Evolutionary conservation across 2,329 filamentous ascomycete genomes (phyloP), one percentile per base, ranked within the genome.

Genomic region (Teratosphaeriaceae sp.): DNA sequence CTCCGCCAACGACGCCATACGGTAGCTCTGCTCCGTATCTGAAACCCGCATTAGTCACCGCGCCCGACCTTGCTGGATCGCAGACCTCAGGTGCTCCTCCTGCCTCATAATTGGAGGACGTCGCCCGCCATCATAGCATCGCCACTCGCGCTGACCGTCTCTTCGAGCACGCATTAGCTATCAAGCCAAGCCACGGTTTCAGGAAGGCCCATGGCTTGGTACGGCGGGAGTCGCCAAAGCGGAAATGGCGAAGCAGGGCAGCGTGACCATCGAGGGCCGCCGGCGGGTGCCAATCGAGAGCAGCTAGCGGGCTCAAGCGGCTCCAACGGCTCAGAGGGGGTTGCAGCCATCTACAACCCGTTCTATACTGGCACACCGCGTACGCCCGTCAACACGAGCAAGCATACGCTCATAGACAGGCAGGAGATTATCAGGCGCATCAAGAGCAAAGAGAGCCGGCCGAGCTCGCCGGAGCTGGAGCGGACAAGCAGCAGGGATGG

Each of bases 361-460:
- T 65, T 59, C 48, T 63, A 61, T 46, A 62, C 62, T 18, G 57
- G 61, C 19, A 48, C 56, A 21, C 55, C 56, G 6, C 49, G 56
- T 4, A 61, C 59, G 22, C 59, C 58, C 15, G 54, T 45, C 26
- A 54, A 56, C 27, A 49, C 43, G 20, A 59, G 52, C 43, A 61
- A 51, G 39, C 38, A 47, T 23, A 46, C 46, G 23, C 50, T 61
- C 31, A 56, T 68, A 36, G 80, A 88, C 61, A 77, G 89, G 50
- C 79, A 80, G 44, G 84, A 89, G 63, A 70, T 95, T 55, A 96
- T 97, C 44, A 79, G 88, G 64, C 77, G 82, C 51, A 74, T 96
- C 52, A 96, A 96, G 68, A 79, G 51, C 36, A 44, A 48, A 40
- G 55, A 54, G 5, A 59, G 56, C 13, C 47, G 58, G 33, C 55